phyloP scores from a whole-genome alignment of 345 rosid species.

The Arabidopsis arenosa region DNA sequence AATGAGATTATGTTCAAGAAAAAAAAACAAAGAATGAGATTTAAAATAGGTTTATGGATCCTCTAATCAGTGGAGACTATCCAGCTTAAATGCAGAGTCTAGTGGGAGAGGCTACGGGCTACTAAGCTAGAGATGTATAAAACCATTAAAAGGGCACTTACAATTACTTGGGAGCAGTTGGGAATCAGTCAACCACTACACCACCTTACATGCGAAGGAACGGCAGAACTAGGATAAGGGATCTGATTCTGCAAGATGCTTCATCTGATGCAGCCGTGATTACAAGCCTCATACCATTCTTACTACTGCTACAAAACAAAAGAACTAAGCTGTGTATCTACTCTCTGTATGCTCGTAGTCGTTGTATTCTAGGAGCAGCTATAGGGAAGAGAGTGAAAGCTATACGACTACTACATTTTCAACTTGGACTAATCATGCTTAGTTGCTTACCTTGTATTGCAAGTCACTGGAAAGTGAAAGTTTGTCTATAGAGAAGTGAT shows the following conservation, averaged over 20 bases:
- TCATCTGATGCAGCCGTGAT: conserved; percentile 81
- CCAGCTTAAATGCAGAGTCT: conserved; percentile 74
- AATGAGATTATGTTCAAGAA: no score
- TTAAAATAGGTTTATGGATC: conserved; percentile 85
- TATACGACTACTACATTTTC: neutral
- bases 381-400: no score
- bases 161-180: no score
- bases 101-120: conserved; percentile 63
- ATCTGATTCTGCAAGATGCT: conserved; percentile 85
- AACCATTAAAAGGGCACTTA: conserved; percentile 51
- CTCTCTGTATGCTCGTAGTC: neutral
- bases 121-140: conserved; percentile 58
- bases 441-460: neutral
- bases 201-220: conserved; percentile 69
- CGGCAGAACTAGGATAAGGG: conserved; percentile 68
- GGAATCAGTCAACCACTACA: conserved; percentile 81
- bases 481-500: neutral
- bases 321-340: conserved; percentile 3
- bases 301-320: conserved; percentile 5
- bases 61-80: conserved; percentile 77
- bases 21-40: neutral
- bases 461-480: conserved; percentile 3
- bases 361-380: no score
- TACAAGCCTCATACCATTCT: conserved; percentile 45
- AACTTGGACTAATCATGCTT: neutral